phyloP scores from a whole-genome alignment of 202 grass and related monocot genomes.

The Musa balbisiana region DNA sequence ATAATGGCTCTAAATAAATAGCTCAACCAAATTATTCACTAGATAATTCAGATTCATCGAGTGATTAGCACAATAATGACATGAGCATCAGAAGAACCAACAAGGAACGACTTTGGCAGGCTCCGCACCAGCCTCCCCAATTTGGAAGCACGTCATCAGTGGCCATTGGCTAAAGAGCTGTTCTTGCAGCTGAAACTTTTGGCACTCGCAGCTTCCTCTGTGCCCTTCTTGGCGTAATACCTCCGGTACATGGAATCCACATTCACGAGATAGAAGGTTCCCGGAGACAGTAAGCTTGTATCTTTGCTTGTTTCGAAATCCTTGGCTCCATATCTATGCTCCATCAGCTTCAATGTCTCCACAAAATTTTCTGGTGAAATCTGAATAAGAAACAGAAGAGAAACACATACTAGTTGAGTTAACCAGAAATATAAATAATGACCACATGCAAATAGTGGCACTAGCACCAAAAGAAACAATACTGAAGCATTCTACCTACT shows the following conservation, averaged over 20 bases:
- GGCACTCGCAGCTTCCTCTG: not conserved
- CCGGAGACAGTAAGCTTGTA: conserved; percentile 54
- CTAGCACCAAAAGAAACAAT: not conserved
- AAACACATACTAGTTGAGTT: conserved; percentile 2
- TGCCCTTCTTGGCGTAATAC: conserved; percentile 60
- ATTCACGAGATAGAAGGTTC: conserved; percentile 73
- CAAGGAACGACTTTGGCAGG: not conserved
- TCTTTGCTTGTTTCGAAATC: conserved; percentile 78
- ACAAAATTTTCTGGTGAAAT: conserved; percentile 72
- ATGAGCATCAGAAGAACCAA: not conserved
- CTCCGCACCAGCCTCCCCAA: not conserved
- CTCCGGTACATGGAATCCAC: conserved; percentile 88
- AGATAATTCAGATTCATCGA: not conserved
- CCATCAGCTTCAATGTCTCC: conserved; percentile 81
- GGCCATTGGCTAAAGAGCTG: conserved; percentile 9
- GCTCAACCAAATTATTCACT: too few relatives aligned
- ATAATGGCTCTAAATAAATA: too few relatives aligned
- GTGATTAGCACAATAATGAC: too few relatives aligned
- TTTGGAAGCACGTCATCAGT: not conserved
- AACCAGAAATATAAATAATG: not conserved
- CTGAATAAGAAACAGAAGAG: conserved; percentile 31
- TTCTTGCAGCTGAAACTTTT: not conserved
- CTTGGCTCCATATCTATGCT: conserved; percentile 81
- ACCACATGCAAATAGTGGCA: not conserved
- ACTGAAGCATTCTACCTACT: not conserved